Conservation (phyloP, 129 eudicot species). For the Centaurea solstitialis region DNA sequence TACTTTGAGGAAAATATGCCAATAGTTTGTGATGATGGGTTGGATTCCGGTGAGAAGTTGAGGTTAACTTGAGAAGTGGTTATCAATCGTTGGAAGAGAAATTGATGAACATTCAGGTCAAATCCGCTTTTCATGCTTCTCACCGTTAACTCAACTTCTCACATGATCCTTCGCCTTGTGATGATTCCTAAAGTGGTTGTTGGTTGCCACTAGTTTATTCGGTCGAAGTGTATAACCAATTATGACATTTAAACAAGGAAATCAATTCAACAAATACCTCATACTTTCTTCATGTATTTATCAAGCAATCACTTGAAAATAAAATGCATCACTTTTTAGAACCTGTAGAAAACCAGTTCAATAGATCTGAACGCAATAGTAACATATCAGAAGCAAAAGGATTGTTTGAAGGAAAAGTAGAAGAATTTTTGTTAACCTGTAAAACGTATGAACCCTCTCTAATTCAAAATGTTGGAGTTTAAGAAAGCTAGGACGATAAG, state of each 20-base stretch:
- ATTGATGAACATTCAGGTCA: no score
- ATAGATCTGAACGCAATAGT: background rate
- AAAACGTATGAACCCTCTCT: background rate
- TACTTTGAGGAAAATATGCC: no score
- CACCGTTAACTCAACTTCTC: no score
- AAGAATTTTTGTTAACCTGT: background rate
- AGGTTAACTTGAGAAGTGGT: no score
- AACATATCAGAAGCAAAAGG: background rate
- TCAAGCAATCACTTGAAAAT: background rate
- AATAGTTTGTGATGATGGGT: no score
- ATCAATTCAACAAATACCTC: background rate
- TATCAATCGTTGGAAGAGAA: no score
- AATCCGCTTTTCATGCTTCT: no score
- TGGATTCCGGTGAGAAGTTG: no score
- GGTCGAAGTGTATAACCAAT: no score
- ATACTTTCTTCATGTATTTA: background rate
- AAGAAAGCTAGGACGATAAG: background rate
- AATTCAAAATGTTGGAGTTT: background rate
- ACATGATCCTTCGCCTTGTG: no score
- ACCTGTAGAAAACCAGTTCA: background rate
- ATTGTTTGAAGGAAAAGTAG: background rate
- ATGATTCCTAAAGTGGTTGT: no score
- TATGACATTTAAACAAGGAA: background rate
- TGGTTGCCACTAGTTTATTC: no score
- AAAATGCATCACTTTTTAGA: background rate